Percentiles rank a stretch among this genome's conserved stretches.
Conservation (phyloP, 2,329 filamentous ascomycete genomes). For the Ilyonectria robusta region DNA sequence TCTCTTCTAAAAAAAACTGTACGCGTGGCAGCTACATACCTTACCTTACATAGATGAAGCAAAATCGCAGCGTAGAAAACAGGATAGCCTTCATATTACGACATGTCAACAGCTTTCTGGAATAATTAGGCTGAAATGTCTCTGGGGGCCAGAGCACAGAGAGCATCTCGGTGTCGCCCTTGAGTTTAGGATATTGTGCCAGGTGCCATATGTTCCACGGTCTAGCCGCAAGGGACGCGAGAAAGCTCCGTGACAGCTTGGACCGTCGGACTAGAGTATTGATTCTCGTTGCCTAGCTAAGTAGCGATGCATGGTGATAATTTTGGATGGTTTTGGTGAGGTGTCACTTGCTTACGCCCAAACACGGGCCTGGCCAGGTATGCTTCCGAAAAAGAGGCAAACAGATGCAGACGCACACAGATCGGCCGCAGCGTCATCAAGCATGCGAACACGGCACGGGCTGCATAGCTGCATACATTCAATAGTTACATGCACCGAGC, state of each 20-base stretch:
- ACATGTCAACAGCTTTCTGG: no score
- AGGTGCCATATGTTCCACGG: no score
- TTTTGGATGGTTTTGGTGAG: neutral
- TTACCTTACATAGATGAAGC: no score
- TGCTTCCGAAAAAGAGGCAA: neutral
- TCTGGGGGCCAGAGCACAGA: no score
- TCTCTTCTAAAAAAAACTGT: no score
- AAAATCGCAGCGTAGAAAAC: no score
- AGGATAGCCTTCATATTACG: no score
- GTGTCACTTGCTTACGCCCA: neutral
- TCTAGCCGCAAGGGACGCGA: neutral
- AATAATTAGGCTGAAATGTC: no score
- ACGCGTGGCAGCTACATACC: no score
- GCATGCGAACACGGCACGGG: neutral
- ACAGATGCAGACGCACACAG: neutral
- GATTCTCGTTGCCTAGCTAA: neutral
- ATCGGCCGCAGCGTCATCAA: neutral
- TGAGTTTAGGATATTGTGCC: no score
- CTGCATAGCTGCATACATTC: slow-evolving; percentile 1
- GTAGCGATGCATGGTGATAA: neutral
- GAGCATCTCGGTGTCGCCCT: no score
- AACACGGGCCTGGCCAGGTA: neutral
- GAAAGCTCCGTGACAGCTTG: neutral
- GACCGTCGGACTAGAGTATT: neutral
- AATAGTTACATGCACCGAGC: neutral